These are phyloP conservation scores for Saccharomyces uvarum DNA, from an alignment of 1,139 yeast species.

Conservation along the genomic window DNA sequence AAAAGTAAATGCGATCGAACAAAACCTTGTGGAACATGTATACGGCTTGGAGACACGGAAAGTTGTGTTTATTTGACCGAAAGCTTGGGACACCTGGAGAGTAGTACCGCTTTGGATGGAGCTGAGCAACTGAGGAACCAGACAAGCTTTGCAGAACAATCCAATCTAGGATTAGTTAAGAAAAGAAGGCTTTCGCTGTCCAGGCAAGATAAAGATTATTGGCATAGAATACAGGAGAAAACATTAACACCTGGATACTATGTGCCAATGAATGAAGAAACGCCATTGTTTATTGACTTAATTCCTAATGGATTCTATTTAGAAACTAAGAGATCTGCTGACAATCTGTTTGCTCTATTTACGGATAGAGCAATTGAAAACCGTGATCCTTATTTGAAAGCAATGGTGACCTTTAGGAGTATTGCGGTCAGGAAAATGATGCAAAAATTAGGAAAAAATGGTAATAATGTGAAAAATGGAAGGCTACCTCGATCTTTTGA, in stretches of 20 bases:
- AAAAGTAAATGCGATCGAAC: constrained; percentile 33
- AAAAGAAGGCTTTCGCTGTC: neutral
- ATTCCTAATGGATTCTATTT: constrained; percentile 23
- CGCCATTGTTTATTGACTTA: constrained; percentile 14
- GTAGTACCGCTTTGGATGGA: neutral
- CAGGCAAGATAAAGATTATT: neutral
- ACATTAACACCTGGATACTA: neutral
- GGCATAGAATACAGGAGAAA: neutral
- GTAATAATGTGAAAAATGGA: constrained; percentile 10
- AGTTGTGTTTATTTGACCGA: constrained; percentile 20
- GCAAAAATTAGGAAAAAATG: constrained; percentile 11
- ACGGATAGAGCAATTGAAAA: constrained; percentile 22
- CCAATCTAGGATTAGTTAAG: neutral
- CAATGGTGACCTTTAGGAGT: constrained; percentile 17
- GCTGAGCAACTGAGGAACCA: neutral
- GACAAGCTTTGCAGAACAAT: neutral
- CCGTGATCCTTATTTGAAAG: constrained; percentile 25
- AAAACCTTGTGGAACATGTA: constrained; percentile 32
- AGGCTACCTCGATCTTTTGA: constrained; percentile 21
- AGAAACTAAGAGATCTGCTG: constrained; percentile 25
- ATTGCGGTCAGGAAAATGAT: constrained; percentile 21
- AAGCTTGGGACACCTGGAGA: neutral
- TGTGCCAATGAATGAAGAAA: neutral
- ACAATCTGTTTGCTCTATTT: constrained; percentile 20
- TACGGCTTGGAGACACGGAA: constrained; percentile 20